Conservation (phyloP, 176 grass and related monocot species). For the Oryza longistaminata region DNA sequence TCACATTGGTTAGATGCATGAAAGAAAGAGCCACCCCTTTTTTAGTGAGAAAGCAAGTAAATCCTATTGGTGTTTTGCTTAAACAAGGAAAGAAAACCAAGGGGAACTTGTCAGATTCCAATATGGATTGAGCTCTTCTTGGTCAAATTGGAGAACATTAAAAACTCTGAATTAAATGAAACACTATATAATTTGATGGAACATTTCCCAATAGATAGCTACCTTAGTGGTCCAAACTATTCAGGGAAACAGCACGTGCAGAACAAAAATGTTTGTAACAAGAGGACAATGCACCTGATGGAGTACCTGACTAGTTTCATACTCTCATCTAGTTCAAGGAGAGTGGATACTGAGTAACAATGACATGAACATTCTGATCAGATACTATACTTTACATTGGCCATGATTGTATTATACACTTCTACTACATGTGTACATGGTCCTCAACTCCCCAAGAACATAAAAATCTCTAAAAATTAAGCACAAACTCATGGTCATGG, state of each 20-base stretch:
- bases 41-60: background rate
- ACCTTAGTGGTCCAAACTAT: background rate
- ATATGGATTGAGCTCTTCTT: background rate
- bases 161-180: background rate
- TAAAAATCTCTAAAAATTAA: background rate
- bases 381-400: background rate
- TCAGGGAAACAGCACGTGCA: background rate
- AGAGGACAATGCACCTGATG: background rate
- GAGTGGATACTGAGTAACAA: background rate
- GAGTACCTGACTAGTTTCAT: background rate
- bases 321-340: background rate
- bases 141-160: background rate
- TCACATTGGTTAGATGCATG: background rate
- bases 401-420: background rate
- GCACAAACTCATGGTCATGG: background rate
- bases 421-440: background rate
- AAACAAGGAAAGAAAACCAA: background rate
- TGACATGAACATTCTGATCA: background rate
- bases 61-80: background rate
- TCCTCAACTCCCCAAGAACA: background rate
- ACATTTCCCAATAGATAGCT: constrained; percentile 1
- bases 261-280: constrained; percentile 1
- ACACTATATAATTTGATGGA: background rate
- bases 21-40: background rate
- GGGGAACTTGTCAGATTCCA: background rate